Conservation (phyloP, 768 basidiomycete species). For the Tulasnella sp. region DNA sequence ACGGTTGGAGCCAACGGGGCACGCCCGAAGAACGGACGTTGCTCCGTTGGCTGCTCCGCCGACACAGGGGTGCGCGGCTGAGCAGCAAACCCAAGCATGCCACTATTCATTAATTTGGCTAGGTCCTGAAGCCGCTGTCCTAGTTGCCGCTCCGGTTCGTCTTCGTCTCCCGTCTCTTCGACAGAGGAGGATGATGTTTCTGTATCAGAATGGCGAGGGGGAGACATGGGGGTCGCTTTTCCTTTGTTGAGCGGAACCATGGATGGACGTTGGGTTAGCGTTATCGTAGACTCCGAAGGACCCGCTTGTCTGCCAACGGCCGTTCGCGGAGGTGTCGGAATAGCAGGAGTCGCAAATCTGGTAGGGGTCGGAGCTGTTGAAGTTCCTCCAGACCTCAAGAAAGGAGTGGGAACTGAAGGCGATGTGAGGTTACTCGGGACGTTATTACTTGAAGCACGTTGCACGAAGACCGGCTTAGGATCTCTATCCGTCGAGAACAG, state of each 20-base stretch:
- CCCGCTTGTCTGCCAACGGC: background rate
- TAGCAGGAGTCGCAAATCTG: background rate
- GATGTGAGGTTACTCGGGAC: background rate
- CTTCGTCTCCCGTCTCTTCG: conserved; percentile 39
- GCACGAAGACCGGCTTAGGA: background rate
- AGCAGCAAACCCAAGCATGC: conserved; percentile 49
- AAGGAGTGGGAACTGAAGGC: background rate
- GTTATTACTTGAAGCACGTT: background rate
- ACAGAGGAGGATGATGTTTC: conserved; percentile 18
- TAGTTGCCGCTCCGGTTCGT: conserved; percentile 53
- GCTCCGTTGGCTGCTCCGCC: background rate
- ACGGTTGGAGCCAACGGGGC: background rate
- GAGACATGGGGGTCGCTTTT: background rate
- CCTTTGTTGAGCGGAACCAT: background rate
- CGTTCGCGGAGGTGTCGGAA: background rate
- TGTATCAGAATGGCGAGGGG: conserved; percentile 13
- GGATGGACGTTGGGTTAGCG: background rate
- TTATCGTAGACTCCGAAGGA: conserved; percentile 1
- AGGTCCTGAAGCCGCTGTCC: conserved; percentile 57
- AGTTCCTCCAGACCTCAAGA: background rate
- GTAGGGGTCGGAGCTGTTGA: background rate
- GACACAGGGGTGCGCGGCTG: background rate
- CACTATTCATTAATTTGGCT: conserved; percentile 61
- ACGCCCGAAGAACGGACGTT: background rate
- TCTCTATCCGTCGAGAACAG: background rate